phyloP scores from a whole-genome alignment of 2,329 filamentous ascomycete species.

The Curvularia spicifera region DNA sequence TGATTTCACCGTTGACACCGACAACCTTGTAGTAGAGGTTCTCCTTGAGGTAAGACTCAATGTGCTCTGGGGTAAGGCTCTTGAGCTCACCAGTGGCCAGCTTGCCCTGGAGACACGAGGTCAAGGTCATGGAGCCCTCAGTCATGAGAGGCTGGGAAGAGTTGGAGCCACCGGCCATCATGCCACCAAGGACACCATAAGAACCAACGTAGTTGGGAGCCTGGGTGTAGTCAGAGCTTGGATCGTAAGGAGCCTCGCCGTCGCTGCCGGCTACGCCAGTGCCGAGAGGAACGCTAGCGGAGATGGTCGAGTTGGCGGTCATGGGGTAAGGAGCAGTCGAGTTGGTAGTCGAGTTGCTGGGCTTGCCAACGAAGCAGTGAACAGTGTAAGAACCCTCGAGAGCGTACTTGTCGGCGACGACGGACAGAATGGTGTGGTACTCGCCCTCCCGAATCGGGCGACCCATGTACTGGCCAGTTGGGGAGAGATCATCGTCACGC shows the following conservation, averaged over 20 bases:
- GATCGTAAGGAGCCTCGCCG: conserved; percentile 34
- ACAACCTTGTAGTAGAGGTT: conserved; percentile 48
- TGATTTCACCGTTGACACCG: conserved; percentile 39
- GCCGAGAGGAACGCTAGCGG: background rate
- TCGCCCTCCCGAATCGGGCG: conserved; percentile 44
- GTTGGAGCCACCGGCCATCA: conserved; percentile 35
- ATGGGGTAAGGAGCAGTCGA: conserved; percentile 18
- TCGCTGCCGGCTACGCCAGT: conserved; percentile 25
- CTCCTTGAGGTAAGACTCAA: conserved; percentile 43
- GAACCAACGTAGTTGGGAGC: conserved; percentile 44
- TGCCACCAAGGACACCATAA: conserved; percentile 42
- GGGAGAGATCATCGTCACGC: conserved; percentile 22
- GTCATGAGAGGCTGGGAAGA: conserved; percentile 37
- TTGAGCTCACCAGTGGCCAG: conserved; percentile 39
- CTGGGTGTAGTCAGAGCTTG: conserved; percentile 37
- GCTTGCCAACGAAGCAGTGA: conserved; percentile 46
- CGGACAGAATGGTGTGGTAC: conserved; percentile 44
- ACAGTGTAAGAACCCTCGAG: conserved; percentile 47
- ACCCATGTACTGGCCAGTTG: conserved; percentile 39
- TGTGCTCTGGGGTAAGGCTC: conserved; percentile 41
- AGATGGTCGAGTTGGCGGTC: background rate
- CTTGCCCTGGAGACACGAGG: conserved; percentile 45
- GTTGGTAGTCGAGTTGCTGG: conserved; percentile 35
- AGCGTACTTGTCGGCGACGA: conserved; percentile 45
- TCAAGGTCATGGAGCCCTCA: conserved; percentile 43